Percentiles rank a stretch among this genome's conserved stretches.
These are phyloP conservation scores for Darksidea phi DNA, from an alignment of 495 filamentous ascomycete species.

Conservation along the genomic window DNA sequence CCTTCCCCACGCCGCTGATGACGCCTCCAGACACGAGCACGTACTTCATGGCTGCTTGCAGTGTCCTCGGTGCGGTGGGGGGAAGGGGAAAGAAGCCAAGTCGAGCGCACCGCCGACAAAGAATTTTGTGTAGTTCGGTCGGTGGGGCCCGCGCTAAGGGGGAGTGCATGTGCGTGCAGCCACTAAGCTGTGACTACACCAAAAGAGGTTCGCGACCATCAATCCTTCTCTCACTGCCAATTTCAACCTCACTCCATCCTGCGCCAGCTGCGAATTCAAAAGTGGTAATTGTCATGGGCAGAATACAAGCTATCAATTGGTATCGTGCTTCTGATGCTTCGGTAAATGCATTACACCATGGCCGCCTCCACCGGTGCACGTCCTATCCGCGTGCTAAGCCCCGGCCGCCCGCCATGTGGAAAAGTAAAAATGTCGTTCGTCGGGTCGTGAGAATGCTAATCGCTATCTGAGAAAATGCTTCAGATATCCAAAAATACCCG, in stretches of 20 bases:
- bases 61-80: constrained; percentile 32
- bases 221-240: neutral
- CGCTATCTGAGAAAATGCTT: constrained; percentile 24
- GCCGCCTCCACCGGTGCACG: neutral
- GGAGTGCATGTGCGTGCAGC: too few species aligned
- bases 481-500: constrained; percentile 30
- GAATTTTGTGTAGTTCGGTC: neutral
- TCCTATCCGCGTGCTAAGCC: neutral
- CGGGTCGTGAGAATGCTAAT: constrained; percentile 31
- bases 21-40: constrained; percentile 77
- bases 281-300: neutral
- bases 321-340: constrained; percentile 32
- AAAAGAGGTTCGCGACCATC: constrained; percentile 19
- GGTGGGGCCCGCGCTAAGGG: neutral
- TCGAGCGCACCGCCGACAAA: constrained; percentile 1
- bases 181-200: too few species aligned
- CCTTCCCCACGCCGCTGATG: constrained; percentile 73
- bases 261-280: neutral
- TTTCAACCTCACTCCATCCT: constrained; percentile 24
- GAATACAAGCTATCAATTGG: constrained; percentile 26
- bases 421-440: constrained; percentile 15
- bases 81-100: constrained; percentile 38
- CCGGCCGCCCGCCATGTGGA: neutral
- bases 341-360: constrained; percentile 28
- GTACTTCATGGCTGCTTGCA: constrained; percentile 67